These are phyloP conservation scores for Candida koratica DNA, from an alignment of 805 yeast genomes.

Conservation along the genomic window DNA sequence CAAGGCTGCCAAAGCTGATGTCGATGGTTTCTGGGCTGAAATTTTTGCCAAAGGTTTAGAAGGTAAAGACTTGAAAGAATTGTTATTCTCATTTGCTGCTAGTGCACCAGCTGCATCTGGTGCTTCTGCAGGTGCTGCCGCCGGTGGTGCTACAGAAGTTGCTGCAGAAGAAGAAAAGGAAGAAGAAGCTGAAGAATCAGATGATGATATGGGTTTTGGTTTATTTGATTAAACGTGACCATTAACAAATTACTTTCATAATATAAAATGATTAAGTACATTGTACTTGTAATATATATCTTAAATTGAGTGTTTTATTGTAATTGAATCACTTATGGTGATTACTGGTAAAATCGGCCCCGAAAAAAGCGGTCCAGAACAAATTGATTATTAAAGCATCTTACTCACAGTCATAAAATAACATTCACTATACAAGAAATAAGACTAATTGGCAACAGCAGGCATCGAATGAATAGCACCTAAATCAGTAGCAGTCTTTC, in stretches of 20 bases:
- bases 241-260: background rate
- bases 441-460: slow-evolving; percentile 1
- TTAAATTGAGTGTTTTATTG: too few species aligned
- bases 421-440: slow-evolving; percentile 4
- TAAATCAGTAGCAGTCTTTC: slow-evolving; percentile 52
- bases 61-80: slow-evolving; percentile 79
- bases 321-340: background rate
- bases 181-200: slow-evolving; percentile 62
- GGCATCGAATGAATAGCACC: slow-evolving; percentile 31
- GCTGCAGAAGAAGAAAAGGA: slow-evolving; percentile 64
- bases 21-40: slow-evolving; percentile 81
- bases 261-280: slow-evolving; percentile 3
- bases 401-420: too few species aligned
- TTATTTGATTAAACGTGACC: slow-evolving; percentile 75
- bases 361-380: too few species aligned
- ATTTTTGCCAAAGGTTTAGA: slow-evolving; percentile 84
- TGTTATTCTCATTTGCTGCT: slow-evolving; percentile 54
- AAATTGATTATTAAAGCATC: too few species aligned
- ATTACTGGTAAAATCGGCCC: background rate
- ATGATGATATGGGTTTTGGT: slow-evolving; percentile 88
- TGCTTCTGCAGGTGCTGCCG: slow-evolving; percentile 32
- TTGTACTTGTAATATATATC: slow-evolving; percentile 7
- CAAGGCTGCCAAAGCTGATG: slow-evolving; percentile 78
- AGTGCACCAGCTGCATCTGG: slow-evolving; percentile 40
- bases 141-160: slow-evolving; percentile 49